Base-by-base conservation (phyloP, 179 eudicot species). In the Beta corolliflora region DNA sequence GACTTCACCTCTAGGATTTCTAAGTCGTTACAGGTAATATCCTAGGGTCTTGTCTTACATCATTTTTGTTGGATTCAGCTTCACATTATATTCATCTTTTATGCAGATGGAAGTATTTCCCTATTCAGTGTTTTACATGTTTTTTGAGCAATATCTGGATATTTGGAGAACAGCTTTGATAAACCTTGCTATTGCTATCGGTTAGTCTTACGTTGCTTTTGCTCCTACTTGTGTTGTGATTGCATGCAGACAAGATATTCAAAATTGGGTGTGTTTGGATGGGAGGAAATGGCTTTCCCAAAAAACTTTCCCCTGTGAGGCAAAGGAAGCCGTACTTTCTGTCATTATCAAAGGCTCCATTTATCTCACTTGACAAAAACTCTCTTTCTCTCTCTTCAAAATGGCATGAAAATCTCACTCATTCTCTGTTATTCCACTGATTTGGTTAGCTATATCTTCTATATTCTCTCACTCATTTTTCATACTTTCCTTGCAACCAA, bases 141-240 rank as follows among this genome's bases (percentile, higher is more conserved):
- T 92, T 86, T 97, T 97, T 84, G 99, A 97, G 89, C 99, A 97
- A 90, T 97, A 97, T 84, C 95, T 97, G 82, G 91, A 91, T 83
- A 97, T 97, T 82, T 97, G 99, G 99, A 93, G 79, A 88, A 97
- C 95, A 65, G 99, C 99, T n/a, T 82, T 97, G 84, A 80, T 93
- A 86, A 95, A 91, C 89, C 97, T 97, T 78, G 97, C 98, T 21
- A 89, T 97, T 83, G 99, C 99, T 80, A 90, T 89, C 66, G 99
- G 99, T 97, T 59, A 86, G 98, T 91, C 44, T 64, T 77, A 65
- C 73, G 79, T 31, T 63, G 45, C 72, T 23, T 77, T 78, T 81
- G 41, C 55, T 65, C 73, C 68, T 46, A 21, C n/a, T 59, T 31
- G 12, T 77, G 21, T 56, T n/a, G 9, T 31, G 16, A 54, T 75